Percentiles rank a stretch among this genome's conserved stretches.
phyloP scores from a whole-genome alignment of 495 filamentous ascomycete species.

The Penicillium salamii region DNA sequence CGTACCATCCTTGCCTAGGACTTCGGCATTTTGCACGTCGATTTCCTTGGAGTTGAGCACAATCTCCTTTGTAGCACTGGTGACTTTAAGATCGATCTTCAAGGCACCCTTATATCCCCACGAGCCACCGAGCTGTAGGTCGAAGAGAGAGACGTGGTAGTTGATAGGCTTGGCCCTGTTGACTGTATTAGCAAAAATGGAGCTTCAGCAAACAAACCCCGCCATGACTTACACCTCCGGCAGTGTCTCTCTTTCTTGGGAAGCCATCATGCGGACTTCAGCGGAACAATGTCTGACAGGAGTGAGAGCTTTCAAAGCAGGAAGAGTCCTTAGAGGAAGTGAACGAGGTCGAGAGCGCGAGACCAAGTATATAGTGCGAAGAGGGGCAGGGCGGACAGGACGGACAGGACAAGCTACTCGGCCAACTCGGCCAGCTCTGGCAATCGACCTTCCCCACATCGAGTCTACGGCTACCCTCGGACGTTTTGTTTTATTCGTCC shows the following conservation, averaged over 20 bases:
- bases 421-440: slow-evolving; percentile 29
- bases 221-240: slow-evolving; percentile 46
- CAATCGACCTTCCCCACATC: slow-evolving; percentile 43
- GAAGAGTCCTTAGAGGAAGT: slow-evolving; percentile 16
- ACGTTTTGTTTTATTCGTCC: background rate
- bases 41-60: slow-evolving; percentile 64
- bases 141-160: slow-evolving; percentile 78
- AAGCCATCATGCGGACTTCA: slow-evolving; percentile 44
- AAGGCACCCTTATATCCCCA: slow-evolving; percentile 86
- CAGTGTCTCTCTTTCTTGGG: slow-evolving; percentile 49
- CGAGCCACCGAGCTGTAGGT: slow-evolving; percentile 65
- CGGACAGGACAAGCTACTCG: slow-evolving; percentile 20
- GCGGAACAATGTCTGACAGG: slow-evolving; percentile 34
- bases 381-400: slow-evolving; percentile 30
- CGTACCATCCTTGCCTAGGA: slow-evolving; percentile 34
- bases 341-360: slow-evolving; percentile 12
- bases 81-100: slow-evolving; percentile 58
- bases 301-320: slow-evolving; percentile 10
- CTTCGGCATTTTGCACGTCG: slow-evolving; percentile 35
- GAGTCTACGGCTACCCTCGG: slow-evolving; percentile 29
- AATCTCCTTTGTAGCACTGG: slow-evolving; percentile 63
- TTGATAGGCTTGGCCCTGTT: slow-evolving; percentile 74
- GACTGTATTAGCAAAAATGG: background rate
- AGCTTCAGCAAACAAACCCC: no score
- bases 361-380: slow-evolving; percentile 20